A percentile compares a stretch with the other conserved stretches of the same genome.
Conservation (phyloP, 2,329 filamentous ascomycete species). For the Xylariaceae sp. region DNA sequence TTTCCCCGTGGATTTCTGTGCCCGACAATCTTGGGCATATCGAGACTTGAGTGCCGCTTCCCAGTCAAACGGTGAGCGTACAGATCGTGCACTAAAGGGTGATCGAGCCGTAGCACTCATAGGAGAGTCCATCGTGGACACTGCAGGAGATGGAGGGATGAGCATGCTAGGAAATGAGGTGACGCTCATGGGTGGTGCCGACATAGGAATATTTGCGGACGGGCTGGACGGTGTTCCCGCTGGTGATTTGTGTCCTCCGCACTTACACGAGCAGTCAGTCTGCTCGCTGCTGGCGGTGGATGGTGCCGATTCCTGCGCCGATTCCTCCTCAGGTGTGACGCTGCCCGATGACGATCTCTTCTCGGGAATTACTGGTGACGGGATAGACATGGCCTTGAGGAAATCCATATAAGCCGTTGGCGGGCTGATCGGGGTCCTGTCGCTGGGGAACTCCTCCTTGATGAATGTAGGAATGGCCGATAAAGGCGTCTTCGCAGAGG, state of each 20-base stretch:
- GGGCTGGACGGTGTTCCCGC: constrained; percentile 47
- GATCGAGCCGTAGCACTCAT: constrained; percentile 64
- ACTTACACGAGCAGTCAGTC: constrained; percentile 57
- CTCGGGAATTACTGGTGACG: constrained; percentile 63
- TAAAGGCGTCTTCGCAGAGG: constrained; percentile 69
- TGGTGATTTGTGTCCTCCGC: constrained; percentile 51
- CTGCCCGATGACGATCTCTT: constrained; percentile 52
- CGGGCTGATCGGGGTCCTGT: constrained; percentile 85
- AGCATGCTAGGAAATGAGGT: constrained; percentile 65
- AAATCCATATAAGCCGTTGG: constrained; percentile 91
- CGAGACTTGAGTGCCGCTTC: constrained; percentile 66
- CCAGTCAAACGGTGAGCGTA: constrained; percentile 76
- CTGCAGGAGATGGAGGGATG: constrained; percentile 72
- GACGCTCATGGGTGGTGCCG: constrained; percentile 59
- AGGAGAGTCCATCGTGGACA: constrained; percentile 68
- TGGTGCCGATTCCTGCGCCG: constrained; percentile 44
- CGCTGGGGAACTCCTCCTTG: constrained; percentile 59
- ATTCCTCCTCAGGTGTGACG: constrained; percentile 48
- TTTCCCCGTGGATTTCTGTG: constrained; percentile 56
- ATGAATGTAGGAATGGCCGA: constrained; percentile 58
- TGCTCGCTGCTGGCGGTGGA: constrained; percentile 56
- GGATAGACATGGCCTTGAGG: constrained; percentile 76
- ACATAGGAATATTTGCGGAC: constrained; percentile 56
- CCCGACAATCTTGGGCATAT: constrained; percentile 56
- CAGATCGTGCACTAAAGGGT: constrained; percentile 67